Evolutionary conservation across 2,329 filamentous ascomycete species (phyloP).

Genomic region (Pyrenophora teres): DNA sequence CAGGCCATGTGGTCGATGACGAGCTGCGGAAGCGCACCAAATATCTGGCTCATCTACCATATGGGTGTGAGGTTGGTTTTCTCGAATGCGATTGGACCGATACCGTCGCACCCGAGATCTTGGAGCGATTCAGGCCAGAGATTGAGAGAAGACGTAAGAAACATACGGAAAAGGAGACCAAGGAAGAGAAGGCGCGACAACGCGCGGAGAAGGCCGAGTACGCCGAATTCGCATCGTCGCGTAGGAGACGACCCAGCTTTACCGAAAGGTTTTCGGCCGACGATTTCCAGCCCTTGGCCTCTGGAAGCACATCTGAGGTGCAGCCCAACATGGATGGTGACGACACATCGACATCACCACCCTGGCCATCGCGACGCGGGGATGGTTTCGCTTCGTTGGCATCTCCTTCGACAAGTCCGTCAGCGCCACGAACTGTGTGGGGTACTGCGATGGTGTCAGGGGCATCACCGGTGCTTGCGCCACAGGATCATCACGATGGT

Average conservation of each 20-base stretch:
- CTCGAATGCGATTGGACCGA: constrained; percentile 96
- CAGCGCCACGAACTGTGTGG: constrained; percentile 81
- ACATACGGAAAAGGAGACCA: constrained; percentile 80
- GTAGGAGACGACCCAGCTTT: constrained; percentile 62
- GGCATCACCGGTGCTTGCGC: constrained; percentile 60
- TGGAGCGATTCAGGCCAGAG: constrained; percentile 77
- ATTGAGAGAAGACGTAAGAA: constrained; percentile 76
- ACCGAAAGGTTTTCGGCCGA: constrained; percentile 58
- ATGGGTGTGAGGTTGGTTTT: constrained; percentile 89
- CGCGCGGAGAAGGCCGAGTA: constrained; percentile 81
- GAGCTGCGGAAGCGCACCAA: constrained; percentile 80
- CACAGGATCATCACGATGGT: constrained; percentile 46
- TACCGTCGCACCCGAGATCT: constrained; percentile 73
- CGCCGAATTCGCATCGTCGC: constrained; percentile 69
- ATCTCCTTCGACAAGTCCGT: constrained; percentile 80
- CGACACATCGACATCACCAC: constrained; percentile 52
- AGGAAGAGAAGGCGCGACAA: constrained; percentile 83
- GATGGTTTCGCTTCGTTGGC: constrained; percentile 68
- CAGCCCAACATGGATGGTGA: constrained; percentile 38
- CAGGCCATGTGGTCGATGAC: constrained; percentile 85
- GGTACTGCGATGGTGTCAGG: constrained; percentile 73
- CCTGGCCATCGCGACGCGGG: constrained; percentile 60
- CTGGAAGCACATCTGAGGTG: constrained; percentile 32
- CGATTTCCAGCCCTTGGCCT: constrained; percentile 51
- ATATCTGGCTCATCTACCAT: constrained; percentile 83